Evolutionary conservation across 495 filamentous ascomycete species (phyloP), one percentile per base, ranked within the genome.

Genomic region (Penicillium bovifimosum): DNA sequence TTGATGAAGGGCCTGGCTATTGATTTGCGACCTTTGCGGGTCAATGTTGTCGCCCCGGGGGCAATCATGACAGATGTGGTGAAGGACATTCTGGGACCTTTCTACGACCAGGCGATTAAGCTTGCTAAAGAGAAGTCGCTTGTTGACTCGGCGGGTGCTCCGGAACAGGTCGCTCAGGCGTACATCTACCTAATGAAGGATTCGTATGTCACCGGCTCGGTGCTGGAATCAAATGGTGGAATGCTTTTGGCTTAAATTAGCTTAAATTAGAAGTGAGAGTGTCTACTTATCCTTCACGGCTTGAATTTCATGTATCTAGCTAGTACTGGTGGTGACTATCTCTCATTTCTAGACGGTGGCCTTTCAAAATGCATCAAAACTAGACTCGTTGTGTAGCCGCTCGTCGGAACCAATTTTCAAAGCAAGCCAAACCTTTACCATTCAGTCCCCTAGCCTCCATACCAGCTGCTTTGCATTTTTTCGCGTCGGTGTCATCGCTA

Each of bases 171-270:
- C 10, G 85, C 81, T 2, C 83, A 87, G 73, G 78, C 79, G 28
- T 89, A 86, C 69, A 48, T 86, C 8, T 86, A 80, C 53, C 60
- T 78, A n/a, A 77, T 86, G 79, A 78, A 75, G 63, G 81, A 86
- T 64, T 55, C 50, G 18, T 78, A 77, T 61, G 68, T 66, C 7
- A 80, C 78, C 7, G 80, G 78, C 2, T 70, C 60, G 0, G 57
- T 65, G 13, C 60, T 79, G 35, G 62, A 71, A 34, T 75, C 64
- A 1, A 69, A 73, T 44, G 71, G 70, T 13, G 70, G 70, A 6
- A 38, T 38, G 34, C 6, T 38, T n/a, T 17, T 38, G 34, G 34
- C 34, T 38, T 38, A 13, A n/a, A n/a, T n/a, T n/a, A n/a, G n/a
- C n/a, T n/a, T n/a, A n/a, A n/a, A 38, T 10, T 1, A 31, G 29